Conservation (phyloP, 352 stramenopile species). For the Phytopythium montanum region DNA sequence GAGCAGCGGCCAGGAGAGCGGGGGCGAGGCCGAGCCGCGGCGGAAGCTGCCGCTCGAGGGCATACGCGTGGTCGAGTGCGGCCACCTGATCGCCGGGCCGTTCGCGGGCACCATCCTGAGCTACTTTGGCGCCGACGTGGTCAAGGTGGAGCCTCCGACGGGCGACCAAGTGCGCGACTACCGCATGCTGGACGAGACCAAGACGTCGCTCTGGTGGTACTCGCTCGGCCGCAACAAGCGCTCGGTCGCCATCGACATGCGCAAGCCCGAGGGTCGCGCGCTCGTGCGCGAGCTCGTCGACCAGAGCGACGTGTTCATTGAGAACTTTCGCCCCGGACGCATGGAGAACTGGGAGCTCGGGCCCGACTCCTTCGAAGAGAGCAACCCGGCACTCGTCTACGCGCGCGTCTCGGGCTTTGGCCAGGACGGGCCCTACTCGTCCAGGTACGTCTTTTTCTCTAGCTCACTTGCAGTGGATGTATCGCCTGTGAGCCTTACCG, state of each 20-base stretch:
- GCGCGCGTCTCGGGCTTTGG: conserved; percentile 80
- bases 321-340: conserved; percentile 85
- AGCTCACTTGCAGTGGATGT: not conserved
- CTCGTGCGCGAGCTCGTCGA: conserved; percentile 71
- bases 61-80: conserved; percentile 75
- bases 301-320: conserved; percentile 82
- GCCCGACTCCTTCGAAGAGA: conserved; percentile 60
- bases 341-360: conserved; percentile 88
- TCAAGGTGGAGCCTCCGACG: conserved; percentile 86
- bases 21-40: conserved; percentile 1
- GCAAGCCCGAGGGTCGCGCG: conserved; percentile 50
- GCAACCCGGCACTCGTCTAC: conserved; percentile 84
- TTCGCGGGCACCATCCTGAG: conserved; percentile 83
- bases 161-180: conserved; percentile 84
- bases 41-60: conserved; percentile 54
- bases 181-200: conserved; percentile 61
- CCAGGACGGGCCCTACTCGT: conserved; percentile 79
- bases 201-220: conserved; percentile 88
- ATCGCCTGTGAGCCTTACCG: not conserved
- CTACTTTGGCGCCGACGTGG: conserved; percentile 90
- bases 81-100: conserved; percentile 75
- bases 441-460: conserved; percentile 17
- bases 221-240: conserved; percentile 88
- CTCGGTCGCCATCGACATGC: conserved; percentile 81
- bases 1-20: not conserved